Evolutionary conservation across 1,284 basidiomycete genomes (phyloP), one percentile per base, ranked within the genome.

Genomic region (Fomitopsis pinicola): DNA sequence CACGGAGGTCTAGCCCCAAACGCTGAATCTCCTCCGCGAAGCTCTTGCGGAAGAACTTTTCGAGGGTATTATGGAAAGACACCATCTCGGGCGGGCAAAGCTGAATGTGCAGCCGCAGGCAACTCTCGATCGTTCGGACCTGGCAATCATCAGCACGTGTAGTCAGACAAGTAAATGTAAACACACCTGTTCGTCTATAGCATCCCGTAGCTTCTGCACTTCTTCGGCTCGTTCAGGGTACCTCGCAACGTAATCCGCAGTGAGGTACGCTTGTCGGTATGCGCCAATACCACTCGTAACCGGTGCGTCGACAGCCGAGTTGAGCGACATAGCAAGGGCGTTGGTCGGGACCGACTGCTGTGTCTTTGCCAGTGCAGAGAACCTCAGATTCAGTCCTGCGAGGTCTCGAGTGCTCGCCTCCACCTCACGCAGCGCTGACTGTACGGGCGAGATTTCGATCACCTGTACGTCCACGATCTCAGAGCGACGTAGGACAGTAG

Each of bases 31-130:
- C 96, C 28, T 95, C 93, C 0, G 87, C 77, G 76, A 95, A 98
- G 69, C 95, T 95, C 75, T 92, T 94, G 61, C 82, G 83, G 80
- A 95, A 98, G 76, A 97, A 89, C 68, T 86, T 88, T 73, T 92
- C 89, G 54, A 98, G 79, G 0, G 94, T 95, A 63, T 91, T 88
- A 71, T 98, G 95, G 82, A 98, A 98, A 2, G 89, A 85, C 55
- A 90, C 79, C 83, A 96, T 97, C 76, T 94, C 94, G 28, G 85
- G 83, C 0, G 92, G 86, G 71, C 94, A 96, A 54, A 97, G 77
- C 59, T 87, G 82, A 1, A 87, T 87, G 71, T 98, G 95, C 10
- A 98, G 79, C 62, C 85, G 85, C 59, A 99, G 81, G 71, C 94
- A 95, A 54, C 83, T 85, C 64, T 94, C 89, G 61, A 98, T 91